phyloP scores from a whole-genome alignment of 2,329 filamentous ascomycete genomes.

The Proliferodiscus dingleyae region DNA sequence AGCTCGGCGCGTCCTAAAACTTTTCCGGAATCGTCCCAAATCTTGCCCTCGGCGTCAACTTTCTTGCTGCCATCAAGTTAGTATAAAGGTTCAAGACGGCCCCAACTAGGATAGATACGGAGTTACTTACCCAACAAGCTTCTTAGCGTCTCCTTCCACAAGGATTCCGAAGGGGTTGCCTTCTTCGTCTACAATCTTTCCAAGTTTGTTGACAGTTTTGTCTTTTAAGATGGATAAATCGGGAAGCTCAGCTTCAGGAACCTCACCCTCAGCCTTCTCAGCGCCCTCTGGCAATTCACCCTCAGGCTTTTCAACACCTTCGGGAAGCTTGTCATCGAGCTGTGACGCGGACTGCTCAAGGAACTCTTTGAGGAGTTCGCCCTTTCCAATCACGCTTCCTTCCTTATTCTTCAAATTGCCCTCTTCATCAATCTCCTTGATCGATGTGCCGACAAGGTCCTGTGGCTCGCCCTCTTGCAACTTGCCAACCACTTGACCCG shows the following conservation, averaged over 20 bases:
- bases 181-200: constrained; percentile 48
- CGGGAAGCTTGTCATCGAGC: constrained; percentile 33
- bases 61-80: constrained; percentile 41
- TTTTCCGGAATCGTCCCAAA: constrained; percentile 67
- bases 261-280: constrained; percentile 22
- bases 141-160: constrained; percentile 58
- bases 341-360: constrained; percentile 15
- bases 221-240: constrained; percentile 41
- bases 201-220: constrained; percentile 51
- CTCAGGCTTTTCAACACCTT: constrained; percentile 30
- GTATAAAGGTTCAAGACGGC: neutral
- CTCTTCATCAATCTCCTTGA: constrained; percentile 58
- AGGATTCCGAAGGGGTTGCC: constrained; percentile 55
- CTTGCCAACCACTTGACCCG: constrained; percentile 48
- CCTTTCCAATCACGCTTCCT: constrained; percentile 30
- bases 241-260: constrained; percentile 8
- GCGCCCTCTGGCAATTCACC: constrained; percentile 16
- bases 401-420: constrained; percentile 52
- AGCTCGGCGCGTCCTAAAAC: constrained; percentile 63
- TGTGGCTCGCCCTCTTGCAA: constrained; percentile 39
- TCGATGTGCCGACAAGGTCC: constrained; percentile 52
- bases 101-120: no score
- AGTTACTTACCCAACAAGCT: constrained; percentile 43
- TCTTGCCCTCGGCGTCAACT: constrained; percentile 61
- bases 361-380: constrained; percentile 28